Base-by-base conservation (phyloP, 2,329 filamentous ascomycete genomes). In the Colletotrichum chlorophyti region DNA sequence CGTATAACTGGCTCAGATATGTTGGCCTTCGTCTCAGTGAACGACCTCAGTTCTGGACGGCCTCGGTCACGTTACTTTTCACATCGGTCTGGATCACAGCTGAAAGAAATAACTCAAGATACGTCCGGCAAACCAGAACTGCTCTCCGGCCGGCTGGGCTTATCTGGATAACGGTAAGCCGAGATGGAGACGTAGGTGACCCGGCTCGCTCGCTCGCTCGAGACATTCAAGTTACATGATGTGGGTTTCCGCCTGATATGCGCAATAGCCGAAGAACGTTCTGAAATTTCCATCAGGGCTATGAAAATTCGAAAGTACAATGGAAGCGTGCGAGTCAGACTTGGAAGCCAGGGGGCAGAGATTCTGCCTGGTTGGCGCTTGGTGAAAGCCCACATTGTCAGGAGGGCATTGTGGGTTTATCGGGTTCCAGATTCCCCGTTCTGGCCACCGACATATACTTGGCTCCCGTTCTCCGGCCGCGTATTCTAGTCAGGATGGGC, bases 261-360 rank as follows among this genome's bases (percentile, higher is more conserved):
- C 19, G 9, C 26, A 19, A 35, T 9, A 15, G 23, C 40, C 31
- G n/a, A 48, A 37, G 14, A 10, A n/a, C n/a, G n/a, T 31, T 23
- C 14, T 43, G n/a, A n/a, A n/a, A n/a, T 37, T 11, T 7, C 29
- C 55, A 10, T 14, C 5, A 12, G 11, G 42, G 37, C 12, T 29
- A 21, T 11, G 15, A 49, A 43, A 27, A 23, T n/a, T n/a, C n/a
- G n/a, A 23, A n/a, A 24, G 35, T 23, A n/a, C 27, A 12, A 53
- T 54, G 35, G 3, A 27, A 14, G 26, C 41, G 41, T 53, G 24
- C 49, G 49, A 53, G 54, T 53, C 49, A 53, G 50, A 12, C 14
- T 10, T 41, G 23, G 27, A 37, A 8, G n/a, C n/a, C 11, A 24
- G 14, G 42, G 54, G 35, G 49, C 27, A 47, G 42, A 48, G 31